Percentiles rank a stretch among this genome's conserved stretches.
phyloP scores from a whole-genome alignment of 2,329 filamentous ascomycete species.

The Verticillium isaacii region DNA sequence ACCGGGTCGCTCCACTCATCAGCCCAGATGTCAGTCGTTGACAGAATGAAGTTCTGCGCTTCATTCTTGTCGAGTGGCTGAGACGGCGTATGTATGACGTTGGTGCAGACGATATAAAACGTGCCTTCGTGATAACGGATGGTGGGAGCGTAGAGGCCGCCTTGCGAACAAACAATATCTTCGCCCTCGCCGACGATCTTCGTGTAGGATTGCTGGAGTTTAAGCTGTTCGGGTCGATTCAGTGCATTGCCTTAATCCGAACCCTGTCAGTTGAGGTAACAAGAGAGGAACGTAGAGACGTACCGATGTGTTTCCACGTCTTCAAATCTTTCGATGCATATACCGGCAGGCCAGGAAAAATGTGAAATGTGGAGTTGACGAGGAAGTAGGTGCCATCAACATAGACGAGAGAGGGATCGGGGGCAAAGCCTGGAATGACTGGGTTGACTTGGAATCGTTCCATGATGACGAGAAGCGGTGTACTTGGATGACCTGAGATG shows the following conservation, averaged over 20 bases:
- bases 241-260: not conserved
- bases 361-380: conserved; percentile 56
- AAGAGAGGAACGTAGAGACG: not conserved
- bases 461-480: not conserved
- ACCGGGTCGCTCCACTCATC: conserved; percentile 22
- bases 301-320: conserved; percentile 22
- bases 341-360: conserved; percentile 49
- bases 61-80: not conserved
- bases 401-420: conserved; percentile 22
- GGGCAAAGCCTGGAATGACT: conserved; percentile 23
- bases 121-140: conserved; percentile 16
- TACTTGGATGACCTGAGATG: not conserved
- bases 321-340: conserved; percentile 26
- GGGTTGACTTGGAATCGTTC: conserved; percentile 15
- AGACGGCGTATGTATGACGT: conserved; percentile 4
- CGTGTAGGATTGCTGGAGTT: not conserved
- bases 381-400: conserved; percentile 22
- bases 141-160: conserved; percentile 18
- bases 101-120: conserved; percentile 21
- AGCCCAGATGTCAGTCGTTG: conserved; percentile 15
- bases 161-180: not conserved
- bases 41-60: conserved; percentile 16
- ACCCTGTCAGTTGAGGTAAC: not conserved
- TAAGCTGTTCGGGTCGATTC: not conserved
- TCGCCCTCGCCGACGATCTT: not conserved